Conservation (phyloP, 1,284 basidiomycete genomes). For the Cutaneotrichosporon cavernicola region DNA sequence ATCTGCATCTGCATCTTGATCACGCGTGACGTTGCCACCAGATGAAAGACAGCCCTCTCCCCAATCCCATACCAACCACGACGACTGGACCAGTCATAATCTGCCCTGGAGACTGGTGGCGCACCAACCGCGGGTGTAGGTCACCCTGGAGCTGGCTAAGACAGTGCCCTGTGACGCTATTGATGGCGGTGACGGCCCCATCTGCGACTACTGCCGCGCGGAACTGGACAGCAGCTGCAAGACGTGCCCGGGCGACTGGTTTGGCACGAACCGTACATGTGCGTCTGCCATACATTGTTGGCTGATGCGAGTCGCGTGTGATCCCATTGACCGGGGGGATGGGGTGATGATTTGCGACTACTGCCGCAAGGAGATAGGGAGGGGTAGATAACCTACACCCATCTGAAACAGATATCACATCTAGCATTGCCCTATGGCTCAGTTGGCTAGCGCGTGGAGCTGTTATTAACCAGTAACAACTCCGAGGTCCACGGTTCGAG, state of each 20-base stretch:
- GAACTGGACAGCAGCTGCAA: no score
- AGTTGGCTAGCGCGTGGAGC: conserved; percentile 8
- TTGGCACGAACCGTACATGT: no score
- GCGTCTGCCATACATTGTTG: no score
- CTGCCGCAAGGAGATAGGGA: no score
- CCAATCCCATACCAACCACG: background rate
- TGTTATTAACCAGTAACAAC: background rate
- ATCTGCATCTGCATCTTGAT: no score
- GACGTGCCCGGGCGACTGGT: no score
- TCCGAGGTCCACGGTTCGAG: conserved; percentile 8
- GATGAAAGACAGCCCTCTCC: no score
- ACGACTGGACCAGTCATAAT: background rate
- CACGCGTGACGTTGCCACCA: no score
- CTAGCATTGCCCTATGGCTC: conserved; percentile 2
- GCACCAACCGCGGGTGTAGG: background rate
- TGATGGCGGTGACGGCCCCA: background rate
- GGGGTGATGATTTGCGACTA: no score
- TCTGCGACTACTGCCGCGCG: conserved; percentile 2
- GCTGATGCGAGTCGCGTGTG: no score
- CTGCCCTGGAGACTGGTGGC: background rate
- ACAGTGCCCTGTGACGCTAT: background rate
- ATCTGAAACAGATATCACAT: background rate
- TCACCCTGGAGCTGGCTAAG: background rate
- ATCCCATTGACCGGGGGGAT: no score
- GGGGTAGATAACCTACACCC: no score